Evolutionary conservation across 441 rosid genomes (phyloP).

Genomic region (Brassica balearica): DNA sequence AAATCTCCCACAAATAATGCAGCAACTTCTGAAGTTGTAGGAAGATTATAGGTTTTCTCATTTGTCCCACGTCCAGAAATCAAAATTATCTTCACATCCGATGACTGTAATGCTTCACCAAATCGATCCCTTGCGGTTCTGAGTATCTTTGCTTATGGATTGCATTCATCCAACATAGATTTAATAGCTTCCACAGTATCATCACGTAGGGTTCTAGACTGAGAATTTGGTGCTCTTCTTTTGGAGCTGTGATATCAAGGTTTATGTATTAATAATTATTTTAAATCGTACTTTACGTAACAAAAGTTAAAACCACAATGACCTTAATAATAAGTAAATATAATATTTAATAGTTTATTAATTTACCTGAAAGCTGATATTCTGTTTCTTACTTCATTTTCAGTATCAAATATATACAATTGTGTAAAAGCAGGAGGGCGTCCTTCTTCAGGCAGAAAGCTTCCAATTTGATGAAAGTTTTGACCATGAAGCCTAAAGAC

Average conservation of each 20-base stretch:
- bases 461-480: conserved; percentile 14
- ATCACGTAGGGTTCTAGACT: background rate
- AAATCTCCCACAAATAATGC: conserved; percentile 15
- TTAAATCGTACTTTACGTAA: background rate
- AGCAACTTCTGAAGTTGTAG: conserved; percentile 6
- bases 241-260: background rate
- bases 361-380: background rate
- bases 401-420: conserved; percentile 11
- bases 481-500: conserved; percentile 10
- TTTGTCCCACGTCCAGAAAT: background rate
- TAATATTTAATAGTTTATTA: background rate
- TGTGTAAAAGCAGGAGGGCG: background rate
- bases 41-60: background rate
- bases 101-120: background rate
- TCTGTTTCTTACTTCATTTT: background rate
- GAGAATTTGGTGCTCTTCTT: background rate
- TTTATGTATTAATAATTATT: no score
- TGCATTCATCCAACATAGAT: background rate
- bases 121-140: background rate
- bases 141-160: background rate
- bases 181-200: background rate
- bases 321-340: background rate
- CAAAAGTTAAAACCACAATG: background rate
- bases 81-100: background rate
- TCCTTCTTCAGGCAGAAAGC: conserved; percentile 3